Conservation (phyloP, 441 rosid species). For the Adansonia gregorii region DNA sequence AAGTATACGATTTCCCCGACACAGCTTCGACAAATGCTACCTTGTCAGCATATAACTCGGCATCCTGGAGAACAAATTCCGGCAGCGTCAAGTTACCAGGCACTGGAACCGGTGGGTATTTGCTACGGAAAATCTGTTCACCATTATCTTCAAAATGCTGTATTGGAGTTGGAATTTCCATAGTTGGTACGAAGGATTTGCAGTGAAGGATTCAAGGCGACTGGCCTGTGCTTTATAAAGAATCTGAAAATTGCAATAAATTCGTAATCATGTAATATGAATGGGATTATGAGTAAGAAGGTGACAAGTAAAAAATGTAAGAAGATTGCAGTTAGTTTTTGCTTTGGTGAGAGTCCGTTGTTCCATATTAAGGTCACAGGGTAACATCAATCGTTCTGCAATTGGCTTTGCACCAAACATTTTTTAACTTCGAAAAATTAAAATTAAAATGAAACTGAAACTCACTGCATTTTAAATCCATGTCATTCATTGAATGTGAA, state of each 20-base stretch:
- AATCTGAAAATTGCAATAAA: background rate
- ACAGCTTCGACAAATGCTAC: conserved; percentile 84
- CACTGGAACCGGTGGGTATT: conserved; percentile 58
- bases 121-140: conserved; percentile 69
- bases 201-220: background rate
- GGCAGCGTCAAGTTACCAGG: conserved; percentile 72
- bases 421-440: background rate
- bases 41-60: conserved; percentile 61
- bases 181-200: background rate
- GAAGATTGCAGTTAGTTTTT: conserved; percentile 12
- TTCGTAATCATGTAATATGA: conserved; percentile 34
- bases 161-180: conserved; percentile 17
- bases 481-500: conserved; percentile 13
- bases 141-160: conserved; percentile 25
- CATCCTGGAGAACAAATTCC: conserved; percentile 79
- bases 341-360: conserved; percentile 43
- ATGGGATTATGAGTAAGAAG: conserved; percentile 33
- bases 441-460: background rate
- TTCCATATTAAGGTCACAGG: conserved; percentile 25
- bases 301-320: conserved; percentile 28
- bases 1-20: conserved; percentile 68
- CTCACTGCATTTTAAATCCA: background rate
- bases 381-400: background rate
- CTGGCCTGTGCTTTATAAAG: background rate
- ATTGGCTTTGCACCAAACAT: background rate